Evolutionary conservation across 805 yeast genomes (phyloP), one percentile per base, ranked within the genome.

Genomic region (Saccharomycopsis fodiens): DNA sequence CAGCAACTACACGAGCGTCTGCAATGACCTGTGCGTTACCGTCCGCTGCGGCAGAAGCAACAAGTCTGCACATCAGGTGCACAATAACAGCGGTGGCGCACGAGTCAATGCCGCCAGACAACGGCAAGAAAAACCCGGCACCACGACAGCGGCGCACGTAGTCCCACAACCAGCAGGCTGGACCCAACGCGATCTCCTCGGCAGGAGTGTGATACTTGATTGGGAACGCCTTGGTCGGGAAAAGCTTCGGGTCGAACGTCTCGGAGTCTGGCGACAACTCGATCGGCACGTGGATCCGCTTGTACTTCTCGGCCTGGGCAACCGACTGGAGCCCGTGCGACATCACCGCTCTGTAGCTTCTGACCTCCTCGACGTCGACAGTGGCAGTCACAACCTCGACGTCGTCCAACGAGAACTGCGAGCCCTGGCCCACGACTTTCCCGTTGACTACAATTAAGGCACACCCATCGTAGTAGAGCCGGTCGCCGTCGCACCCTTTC

Each of bases 151-250:
- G 75, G 61, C 99, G 76, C 48, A 93, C 71, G 59, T 93, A 93
- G 63, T 93, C 99, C 99, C 99, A 93, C 52, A 93, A 64, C 99
- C 99, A 93, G 62, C 98, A 93, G 0, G 99, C 98, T 0, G 99
- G 99, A 0, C 99, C 99, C 37, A 85, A 68, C 1, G 97, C 97
- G 54, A 93, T 91, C 63, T 93, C 99, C 64, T 93, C 97, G 58
- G 89, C 95, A 2, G 98, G 96, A 2, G 68, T 58, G 63, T 85
- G 94, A 56, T 83, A 82, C 32, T 70, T 72, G 37, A 82, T 70
- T 3, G 67, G 69, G 19, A 64, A 60, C 1, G 73, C 57, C 17
- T 58, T 57, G 0, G 93, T 65, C 16, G 96, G 96, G 8, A 57
- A 62, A 8, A 85, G 64, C 0, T 59, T 57, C 17, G 85, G 78